phyloP scores from a whole-genome alignment of 257 asterid species.

The Nicotiana undulata region DNA sequence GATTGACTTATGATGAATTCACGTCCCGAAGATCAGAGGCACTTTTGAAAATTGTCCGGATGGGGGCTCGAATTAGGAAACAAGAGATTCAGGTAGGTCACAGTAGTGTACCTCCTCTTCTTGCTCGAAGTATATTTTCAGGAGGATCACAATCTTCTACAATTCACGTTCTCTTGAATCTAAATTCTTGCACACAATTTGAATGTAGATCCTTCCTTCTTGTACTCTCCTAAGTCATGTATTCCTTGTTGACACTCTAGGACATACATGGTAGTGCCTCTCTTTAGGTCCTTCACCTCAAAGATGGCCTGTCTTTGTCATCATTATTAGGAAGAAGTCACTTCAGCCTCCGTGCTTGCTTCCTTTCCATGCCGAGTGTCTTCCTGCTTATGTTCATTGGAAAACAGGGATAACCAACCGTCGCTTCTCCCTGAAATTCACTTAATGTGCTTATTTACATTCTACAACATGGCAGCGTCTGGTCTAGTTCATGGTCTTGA shows the following conservation, averaged over 20 bases:
- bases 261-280: neutral
- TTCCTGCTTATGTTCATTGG: neutral
- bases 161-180: neutral
- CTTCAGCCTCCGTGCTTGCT: neutral
- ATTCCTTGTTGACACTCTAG: neutral
- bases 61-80: constrained; percentile 63
- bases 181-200: neutral
- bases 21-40: constrained; percentile 77
- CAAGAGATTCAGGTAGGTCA: constrained; percentile 46
- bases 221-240: neutral
- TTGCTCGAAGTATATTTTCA: neutral
- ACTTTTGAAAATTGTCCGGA: constrained; percentile 67
- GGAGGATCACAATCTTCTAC: neutral
- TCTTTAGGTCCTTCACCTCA: neutral
- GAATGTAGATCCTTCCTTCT: neutral
- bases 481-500: neutral
- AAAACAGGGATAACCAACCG: neutral
- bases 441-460: neutral
- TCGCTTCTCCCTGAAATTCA: neutral
- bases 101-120: neutral
- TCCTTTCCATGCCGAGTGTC: neutral
- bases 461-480: neutral
- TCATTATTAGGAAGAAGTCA: neutral
- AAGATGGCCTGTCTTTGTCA: neutral
- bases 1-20: constrained; percentile 79